phyloP scores from a whole-genome alignment of 1,139 yeast genomes.

The Wickerhamiella pararugosa region DNA sequence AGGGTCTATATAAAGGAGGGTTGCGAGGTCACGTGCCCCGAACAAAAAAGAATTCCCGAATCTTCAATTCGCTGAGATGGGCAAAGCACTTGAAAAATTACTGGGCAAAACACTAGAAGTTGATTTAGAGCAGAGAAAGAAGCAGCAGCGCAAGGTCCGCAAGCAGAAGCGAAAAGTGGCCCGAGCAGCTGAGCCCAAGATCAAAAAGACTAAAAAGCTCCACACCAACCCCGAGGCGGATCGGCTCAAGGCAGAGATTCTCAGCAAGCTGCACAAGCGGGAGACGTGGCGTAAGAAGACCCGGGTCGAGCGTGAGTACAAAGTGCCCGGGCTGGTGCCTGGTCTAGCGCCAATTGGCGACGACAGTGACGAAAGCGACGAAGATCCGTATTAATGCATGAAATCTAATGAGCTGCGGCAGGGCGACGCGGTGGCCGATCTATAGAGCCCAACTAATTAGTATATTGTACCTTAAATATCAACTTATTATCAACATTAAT shows the following conservation, averaged over 20 bases:
- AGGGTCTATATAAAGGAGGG: too few species aligned
- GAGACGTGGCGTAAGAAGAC: slow-evolving; percentile 11
- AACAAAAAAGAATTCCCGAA: too few species aligned
- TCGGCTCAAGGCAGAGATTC: background rate
- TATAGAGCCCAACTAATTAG: background rate
- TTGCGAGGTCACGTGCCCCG: too few species aligned
- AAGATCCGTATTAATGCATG: slow-evolving; percentile 14
- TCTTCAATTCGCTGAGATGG: background rate
- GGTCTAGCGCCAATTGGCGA: slow-evolving; percentile 19
- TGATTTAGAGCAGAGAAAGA: background rate
- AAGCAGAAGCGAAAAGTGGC: background rate
- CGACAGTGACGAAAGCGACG: slow-evolving; percentile 16
- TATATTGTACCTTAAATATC: background rate
- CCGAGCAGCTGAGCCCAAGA: background rate
- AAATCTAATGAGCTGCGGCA: background rate
- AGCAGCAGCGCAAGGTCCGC: slow-evolving; percentile 1
- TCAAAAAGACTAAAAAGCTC: slow-evolving; percentile 1
- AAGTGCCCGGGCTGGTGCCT: slow-evolving; percentile 16
- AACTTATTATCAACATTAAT: background rate
- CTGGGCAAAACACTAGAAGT: background rate
- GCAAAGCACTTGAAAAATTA: slow-evolving; percentile 4
- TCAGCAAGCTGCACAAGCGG: slow-evolving; percentile 1
- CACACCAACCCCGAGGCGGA: background rate
- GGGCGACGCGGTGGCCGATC: too few species aligned
- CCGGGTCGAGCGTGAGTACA: slow-evolving; percentile 6